Percentiles rank a stretch among this genome's conserved stretches.
Evolutionary conservation across 208 protist species (phyloP).

Genomic region (Angomonas deanei): DNA sequence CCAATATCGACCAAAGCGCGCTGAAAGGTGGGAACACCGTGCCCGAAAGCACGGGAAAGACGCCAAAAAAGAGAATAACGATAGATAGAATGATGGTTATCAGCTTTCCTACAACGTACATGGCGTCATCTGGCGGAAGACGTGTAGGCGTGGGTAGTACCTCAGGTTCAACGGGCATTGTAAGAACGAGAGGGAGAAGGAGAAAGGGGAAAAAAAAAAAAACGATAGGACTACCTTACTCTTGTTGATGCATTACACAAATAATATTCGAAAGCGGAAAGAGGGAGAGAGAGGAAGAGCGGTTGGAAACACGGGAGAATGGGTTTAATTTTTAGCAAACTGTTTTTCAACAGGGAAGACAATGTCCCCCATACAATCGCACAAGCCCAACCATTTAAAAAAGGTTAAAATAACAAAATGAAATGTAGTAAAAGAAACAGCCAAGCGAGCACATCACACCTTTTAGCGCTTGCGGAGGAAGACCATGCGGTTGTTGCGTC

Average conservation of each 20-base stretch:
- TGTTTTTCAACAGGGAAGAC: too few species aligned
- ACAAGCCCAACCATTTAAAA: background rate
- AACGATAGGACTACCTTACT: background rate
- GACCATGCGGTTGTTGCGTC: constrained; percentile 95
- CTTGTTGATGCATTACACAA: too few species aligned
- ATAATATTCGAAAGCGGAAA: too few species aligned
- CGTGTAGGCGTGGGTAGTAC: constrained; percentile 70
- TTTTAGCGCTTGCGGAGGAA: constrained; percentile 85
- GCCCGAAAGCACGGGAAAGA: constrained; percentile 67
- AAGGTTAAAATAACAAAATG: background rate
- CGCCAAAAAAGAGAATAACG: constrained; percentile 63
- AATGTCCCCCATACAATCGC: too few species aligned
- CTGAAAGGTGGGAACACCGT: constrained; percentile 79
- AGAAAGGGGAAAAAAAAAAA: background rate
- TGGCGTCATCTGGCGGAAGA: constrained; percentile 75
- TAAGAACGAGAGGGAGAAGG: background rate
- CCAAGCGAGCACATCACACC: background rate
- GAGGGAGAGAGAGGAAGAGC: background rate
- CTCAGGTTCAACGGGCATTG: constrained; percentile 77
- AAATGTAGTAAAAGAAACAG: background rate
- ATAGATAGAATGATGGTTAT: constrained; percentile 43
- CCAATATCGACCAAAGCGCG: constrained; percentile 69
- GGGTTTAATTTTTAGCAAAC: too few species aligned
- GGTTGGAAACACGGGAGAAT: background rate
- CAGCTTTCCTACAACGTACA: constrained; percentile 51